These are phyloP conservation scores for Perkinsela sp. DNA, from an alignment of 208 protist genomes.

Conservation along the genomic window DNA sequence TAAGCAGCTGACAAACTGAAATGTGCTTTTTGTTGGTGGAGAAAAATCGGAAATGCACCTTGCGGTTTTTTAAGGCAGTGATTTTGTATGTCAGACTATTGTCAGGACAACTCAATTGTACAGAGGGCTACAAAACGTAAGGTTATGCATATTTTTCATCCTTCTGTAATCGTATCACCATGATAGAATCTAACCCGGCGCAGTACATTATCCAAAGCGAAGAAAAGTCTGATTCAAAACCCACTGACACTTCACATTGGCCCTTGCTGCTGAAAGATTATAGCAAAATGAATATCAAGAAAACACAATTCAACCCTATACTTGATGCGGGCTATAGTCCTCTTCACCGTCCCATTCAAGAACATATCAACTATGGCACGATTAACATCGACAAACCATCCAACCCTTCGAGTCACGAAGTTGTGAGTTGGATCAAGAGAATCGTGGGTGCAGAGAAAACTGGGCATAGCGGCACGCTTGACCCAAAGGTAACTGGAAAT, in stretches of 20 bases:
- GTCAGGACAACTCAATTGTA: too few species aligned
- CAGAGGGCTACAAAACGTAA: too few species aligned
- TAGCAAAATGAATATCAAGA: conserved; percentile 86
- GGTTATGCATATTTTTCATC: too few species aligned
- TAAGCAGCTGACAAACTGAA: background rate
- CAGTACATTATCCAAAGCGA: background rate
- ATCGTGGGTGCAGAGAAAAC: conserved; percentile 97
- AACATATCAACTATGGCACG: conserved; percentile 95
- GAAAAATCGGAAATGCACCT: too few species aligned
- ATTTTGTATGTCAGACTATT: too few species aligned
- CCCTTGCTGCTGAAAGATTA: conserved; percentile 96
- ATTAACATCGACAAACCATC: conserved; percentile 99
- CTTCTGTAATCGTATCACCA: too few species aligned
- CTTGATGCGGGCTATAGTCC: conserved; percentile 83
- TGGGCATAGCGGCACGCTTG: conserved; percentile 93
- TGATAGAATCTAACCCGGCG: too few species aligned
- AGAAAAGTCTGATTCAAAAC: background rate
- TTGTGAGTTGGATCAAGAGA: conserved; percentile 97
- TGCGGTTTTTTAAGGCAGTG: too few species aligned
- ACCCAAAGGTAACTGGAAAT: conserved; percentile 94
- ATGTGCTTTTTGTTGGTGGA: too few species aligned
- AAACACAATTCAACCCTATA: conserved; percentile 84
- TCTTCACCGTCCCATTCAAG: conserved; percentile 76
- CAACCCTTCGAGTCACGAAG: conserved; percentile 98
- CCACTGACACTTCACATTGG: conserved; percentile 29